phyloP scores from a whole-genome alignment of 108 stramenopile species.

The Cyclotella sp. region DNA sequence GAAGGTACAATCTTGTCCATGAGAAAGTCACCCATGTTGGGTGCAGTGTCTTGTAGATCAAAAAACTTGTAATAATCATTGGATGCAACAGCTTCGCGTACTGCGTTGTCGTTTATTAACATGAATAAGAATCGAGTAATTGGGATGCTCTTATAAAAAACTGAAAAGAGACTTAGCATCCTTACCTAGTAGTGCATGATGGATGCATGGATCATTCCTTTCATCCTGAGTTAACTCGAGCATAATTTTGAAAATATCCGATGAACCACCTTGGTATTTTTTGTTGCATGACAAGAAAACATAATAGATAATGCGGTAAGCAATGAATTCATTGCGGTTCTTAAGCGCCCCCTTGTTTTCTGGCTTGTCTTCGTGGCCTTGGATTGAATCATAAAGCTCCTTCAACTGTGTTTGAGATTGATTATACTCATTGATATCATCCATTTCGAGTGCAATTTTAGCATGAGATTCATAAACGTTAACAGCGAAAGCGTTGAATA shows the following conservation, averaged over 20 bases:
- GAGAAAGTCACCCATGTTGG: slow-evolving; percentile 67
- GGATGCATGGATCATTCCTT: slow-evolving; percentile 58
- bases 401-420: slow-evolving; percentile 95
- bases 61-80: slow-evolving; percentile 78
- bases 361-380: slow-evolving; percentile 30
- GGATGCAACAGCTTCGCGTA: slow-evolving; percentile 73
- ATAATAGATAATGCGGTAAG: slow-evolving; percentile 85
- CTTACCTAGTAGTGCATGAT: slow-evolving; percentile 63
- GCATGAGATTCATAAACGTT: slow-evolving; percentile 96
- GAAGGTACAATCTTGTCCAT: slow-evolving; percentile 74
- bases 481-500: slow-evolving; percentile 88
- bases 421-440: slow-evolving; percentile 91
- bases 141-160: not conserved
- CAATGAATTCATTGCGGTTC: slow-evolving; percentile 75
- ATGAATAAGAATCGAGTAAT: not conserved
- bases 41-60: slow-evolving; percentile 54
- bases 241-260: slow-evolving; percentile 74
- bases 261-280: slow-evolving; percentile 69
- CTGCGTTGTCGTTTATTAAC: slow-evolving; percentile 12
- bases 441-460: slow-evolving; percentile 91
- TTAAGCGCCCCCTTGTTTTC: slow-evolving; percentile 43
- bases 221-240: slow-evolving; percentile 56
- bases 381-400: slow-evolving; percentile 64
- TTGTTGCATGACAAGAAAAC: slow-evolving; percentile 75
- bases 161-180: too few relatives aligned